These are phyloP conservation scores for Amauroascus niger DNA, from an alignment of 2,329 filamentous ascomycete genomes.

Conservation along the genomic window DNA sequence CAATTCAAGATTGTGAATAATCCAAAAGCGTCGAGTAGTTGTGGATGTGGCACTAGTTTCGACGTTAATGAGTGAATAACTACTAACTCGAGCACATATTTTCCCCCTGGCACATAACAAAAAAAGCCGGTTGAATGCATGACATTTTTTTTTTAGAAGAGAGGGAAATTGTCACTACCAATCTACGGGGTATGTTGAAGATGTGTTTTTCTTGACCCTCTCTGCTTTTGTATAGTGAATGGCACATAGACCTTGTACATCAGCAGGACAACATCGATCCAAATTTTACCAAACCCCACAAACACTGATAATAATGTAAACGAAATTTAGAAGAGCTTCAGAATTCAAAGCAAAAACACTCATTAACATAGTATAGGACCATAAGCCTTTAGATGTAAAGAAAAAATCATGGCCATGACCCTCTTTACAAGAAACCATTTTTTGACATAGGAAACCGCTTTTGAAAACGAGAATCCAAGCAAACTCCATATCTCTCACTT, in stretches of 20 bases:
- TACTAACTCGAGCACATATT: too few species aligned
- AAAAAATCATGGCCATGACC: not conserved
- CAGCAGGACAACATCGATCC: not conserved
- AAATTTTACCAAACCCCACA: not conserved
- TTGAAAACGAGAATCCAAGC: not conserved
- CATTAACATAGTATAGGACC: slow-evolving; percentile 2
- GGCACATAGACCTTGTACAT: not conserved
- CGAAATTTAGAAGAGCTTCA: not conserved
- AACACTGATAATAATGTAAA: not conserved
- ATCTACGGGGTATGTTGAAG: not conserved
- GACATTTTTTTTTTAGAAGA: not conserved
- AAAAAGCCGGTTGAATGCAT: not conserved
- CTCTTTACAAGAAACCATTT: not conserved
- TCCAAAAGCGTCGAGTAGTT: slow-evolving; percentile 81
- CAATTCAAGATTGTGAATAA: slow-evolving; percentile 98
- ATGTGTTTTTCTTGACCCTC: not conserved
- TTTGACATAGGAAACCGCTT: not conserved
- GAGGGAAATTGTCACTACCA: not conserved
- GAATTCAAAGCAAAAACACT: not conserved
- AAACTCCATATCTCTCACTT: not conserved
- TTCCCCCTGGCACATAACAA: too few species aligned
- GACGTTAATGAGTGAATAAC: slow-evolving; percentile 51
- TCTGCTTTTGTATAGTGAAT: not conserved
- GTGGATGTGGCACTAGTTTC: slow-evolving; percentile 95
- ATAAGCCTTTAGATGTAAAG: not conserved